Evolutionary conservation across 768 basidiomycete genomes (phyloP), one percentile per base, ranked within the genome.

Genomic region (Suillus luteus): DNA sequence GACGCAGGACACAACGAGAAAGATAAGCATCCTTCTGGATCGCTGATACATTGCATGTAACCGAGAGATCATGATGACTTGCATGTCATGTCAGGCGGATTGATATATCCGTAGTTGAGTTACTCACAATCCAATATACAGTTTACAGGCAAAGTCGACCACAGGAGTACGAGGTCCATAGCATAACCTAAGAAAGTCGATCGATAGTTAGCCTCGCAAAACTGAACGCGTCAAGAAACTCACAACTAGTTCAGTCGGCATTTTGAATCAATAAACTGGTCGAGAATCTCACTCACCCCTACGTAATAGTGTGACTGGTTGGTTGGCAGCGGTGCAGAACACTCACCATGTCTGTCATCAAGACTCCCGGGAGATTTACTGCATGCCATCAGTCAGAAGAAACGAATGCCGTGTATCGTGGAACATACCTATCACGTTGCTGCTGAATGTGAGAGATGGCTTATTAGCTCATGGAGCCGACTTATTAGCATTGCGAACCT

Each of bases 21-120:
- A 37, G 33, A 35, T 35, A 11, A 54, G 52, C 1, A 54, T 54
- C 33, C n/a, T 54, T 35, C 52, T 54, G 19, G 52, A 54, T 35
- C 11, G 52, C 33, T n/a, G 52, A n/a, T 54, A 54, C 52, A 54
- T 54, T 11, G 52, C 52, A 37, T 54, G 6, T n/a, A 54, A 14
- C 19, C 52, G 52, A 35, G 6, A 7, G 5, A 54, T 54, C 33
- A 54, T 14, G 52, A 54, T 33, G 19, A 54, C 52, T 54, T 33
- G 52, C 3, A 33, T 35, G 6, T 12, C 11, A n/a, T n/a, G 10
- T 54, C 52, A 54, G 52, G 19, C 52, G 11, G 35, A n/a, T 11
- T n/a, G 31, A 35, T 33, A 6, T 33, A 11, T 7, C 19, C 17
- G 11, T 12, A 54, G 31, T 10, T 31, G 31, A 52, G 31, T 11